Evolutionary conservation across 2,329 filamentous ascomycete species (phyloP).

Genomic region (Fonsecaea monophora): DNA sequence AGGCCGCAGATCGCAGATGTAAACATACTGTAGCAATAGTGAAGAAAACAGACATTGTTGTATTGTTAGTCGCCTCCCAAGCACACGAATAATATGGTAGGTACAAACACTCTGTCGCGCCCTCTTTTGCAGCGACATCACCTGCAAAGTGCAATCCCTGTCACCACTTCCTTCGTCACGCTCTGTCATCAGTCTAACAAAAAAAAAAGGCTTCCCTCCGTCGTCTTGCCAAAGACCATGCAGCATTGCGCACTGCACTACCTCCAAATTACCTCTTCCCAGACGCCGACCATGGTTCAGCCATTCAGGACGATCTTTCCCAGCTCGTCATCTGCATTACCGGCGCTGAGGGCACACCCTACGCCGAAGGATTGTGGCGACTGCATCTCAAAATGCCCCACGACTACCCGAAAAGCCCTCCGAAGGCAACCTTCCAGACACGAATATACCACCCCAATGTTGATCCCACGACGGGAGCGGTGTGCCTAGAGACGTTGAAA

Average conservation of each 20-base stretch:
- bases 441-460: slow-evolving; percentile 71
- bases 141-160: not conserved
- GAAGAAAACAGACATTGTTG: not conserved
- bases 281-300: slow-evolving; percentile 46
- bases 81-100: not conserved
- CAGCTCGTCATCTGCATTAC: slow-evolving; percentile 64
- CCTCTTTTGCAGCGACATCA: not conserved
- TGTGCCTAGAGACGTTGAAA: slow-evolving; percentile 71
- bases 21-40: not conserved
- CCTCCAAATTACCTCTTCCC: slow-evolving; percentile 69
- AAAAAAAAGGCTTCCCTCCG: slow-evolving; percentile 52
- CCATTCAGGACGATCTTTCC: slow-evolving; percentile 61
- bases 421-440: slow-evolving; percentile 66
- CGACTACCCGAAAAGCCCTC: slow-evolving; percentile 53
- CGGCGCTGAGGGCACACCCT: slow-evolving; percentile 66
- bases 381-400: slow-evolving; percentile 65
- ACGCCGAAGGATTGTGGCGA: slow-evolving; percentile 64
- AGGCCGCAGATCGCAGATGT: not conserved
- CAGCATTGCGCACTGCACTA: slow-evolving; percentile 60
- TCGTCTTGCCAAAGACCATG: slow-evolving; percentile 66
- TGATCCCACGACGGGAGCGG: slow-evolving; percentile 65
- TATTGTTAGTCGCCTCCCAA: not conserved
- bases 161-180: not conserved
- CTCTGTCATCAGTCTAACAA: slow-evolving; percentile 4
- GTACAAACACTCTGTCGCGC: not conserved